Conservation (phyloP, 2,329 filamentous ascomycete genomes). For the Aschersonia sp. region DNA sequence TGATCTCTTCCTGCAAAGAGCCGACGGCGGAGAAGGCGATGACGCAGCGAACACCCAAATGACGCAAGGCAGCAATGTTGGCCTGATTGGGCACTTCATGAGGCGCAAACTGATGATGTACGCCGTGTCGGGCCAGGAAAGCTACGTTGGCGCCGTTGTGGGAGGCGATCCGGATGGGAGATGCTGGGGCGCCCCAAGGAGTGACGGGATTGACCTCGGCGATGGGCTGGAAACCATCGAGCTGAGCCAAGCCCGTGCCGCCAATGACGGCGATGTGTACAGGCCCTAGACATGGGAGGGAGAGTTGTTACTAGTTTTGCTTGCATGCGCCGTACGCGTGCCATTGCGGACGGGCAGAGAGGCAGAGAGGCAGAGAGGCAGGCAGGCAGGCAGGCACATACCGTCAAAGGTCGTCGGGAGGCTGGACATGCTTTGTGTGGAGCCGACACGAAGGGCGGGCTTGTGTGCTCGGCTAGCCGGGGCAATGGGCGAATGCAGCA, state of each 20-base stretch:
- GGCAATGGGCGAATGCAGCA: neutral
- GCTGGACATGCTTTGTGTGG: conserved; percentile 24
- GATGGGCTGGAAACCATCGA: conserved; percentile 75
- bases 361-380: neutral
- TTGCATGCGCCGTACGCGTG: neutral
- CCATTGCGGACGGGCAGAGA: neutral
- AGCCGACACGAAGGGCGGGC: neutral
- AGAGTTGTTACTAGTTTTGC: neutral
- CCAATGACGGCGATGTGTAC: conserved; percentile 83
- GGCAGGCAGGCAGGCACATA: conserved; percentile 17
- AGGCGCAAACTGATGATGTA: conserved; percentile 77
- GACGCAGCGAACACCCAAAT: conserved; percentile 76
- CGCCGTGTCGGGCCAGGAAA: conserved; percentile 86
- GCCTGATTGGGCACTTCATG: conserved; percentile 91
- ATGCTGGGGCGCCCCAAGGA: conserved; percentile 73
- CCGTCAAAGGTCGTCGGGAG: conserved; percentile 46
- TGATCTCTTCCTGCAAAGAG: conserved; percentile 80
- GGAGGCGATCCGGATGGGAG: conserved; percentile 72
- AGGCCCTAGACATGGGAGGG: conserved; percentile 31
- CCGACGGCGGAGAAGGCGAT: conserved; percentile 95
- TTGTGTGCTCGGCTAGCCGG: neutral
- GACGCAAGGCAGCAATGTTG: conserved; percentile 94
- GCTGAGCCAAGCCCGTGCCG: conserved; percentile 79
- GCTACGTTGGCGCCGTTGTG: conserved; percentile 73
- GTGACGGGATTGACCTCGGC: conserved; percentile 64